Conservation (phyloP, 2,329 filamentous ascomycete genomes). For the Fusarium duplospermum region DNA sequence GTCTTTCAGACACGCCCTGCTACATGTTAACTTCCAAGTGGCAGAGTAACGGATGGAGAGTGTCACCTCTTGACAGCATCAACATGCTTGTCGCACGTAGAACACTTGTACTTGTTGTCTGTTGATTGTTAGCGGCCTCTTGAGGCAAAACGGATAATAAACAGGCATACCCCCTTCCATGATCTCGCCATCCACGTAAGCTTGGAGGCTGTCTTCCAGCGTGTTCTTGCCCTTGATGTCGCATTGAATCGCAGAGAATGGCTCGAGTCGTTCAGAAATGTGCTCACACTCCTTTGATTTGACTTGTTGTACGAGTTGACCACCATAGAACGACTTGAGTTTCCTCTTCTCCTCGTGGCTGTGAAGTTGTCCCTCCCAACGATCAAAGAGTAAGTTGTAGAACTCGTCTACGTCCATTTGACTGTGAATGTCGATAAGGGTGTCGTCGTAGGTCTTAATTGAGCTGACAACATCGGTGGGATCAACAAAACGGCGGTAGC, state of each 20-base stretch:
- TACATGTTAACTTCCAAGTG: background rate
- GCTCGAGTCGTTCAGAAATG: conserved; percentile 89
- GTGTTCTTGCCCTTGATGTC: conserved; percentile 92
- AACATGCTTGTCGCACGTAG: conserved; percentile 87
- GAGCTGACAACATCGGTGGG: conserved; percentile 77
- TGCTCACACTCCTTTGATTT: conserved; percentile 95
- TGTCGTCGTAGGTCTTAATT: conserved; percentile 85
- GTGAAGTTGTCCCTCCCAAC: conserved; percentile 85
- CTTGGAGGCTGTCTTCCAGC: conserved; percentile 87
- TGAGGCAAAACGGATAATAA: background rate
- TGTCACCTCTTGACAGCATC: conserved; percentile 86
- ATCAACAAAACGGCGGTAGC: conserved; percentile 78
- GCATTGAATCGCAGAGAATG: conserved; percentile 94
- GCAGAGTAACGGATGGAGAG: conserved; percentile 7
- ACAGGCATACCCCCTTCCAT: conserved; percentile 82
- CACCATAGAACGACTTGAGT: conserved; percentile 89
- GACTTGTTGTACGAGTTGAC: conserved; percentile 92
- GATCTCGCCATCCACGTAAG: conserved; percentile 95
- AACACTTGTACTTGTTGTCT: conserved; percentile 99
- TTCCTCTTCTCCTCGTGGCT: conserved; percentile 74
- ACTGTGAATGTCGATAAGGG: conserved; percentile 83
- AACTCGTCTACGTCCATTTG: conserved; percentile 99
- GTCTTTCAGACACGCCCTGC: conserved; percentile 87
- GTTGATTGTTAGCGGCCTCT: conserved; percentile 15
- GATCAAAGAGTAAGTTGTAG: conserved; percentile 92